Evolutionary conservation across 805 yeast genomes (phyloP).

Genomic region (Yamadazyma ubonensis): DNA sequence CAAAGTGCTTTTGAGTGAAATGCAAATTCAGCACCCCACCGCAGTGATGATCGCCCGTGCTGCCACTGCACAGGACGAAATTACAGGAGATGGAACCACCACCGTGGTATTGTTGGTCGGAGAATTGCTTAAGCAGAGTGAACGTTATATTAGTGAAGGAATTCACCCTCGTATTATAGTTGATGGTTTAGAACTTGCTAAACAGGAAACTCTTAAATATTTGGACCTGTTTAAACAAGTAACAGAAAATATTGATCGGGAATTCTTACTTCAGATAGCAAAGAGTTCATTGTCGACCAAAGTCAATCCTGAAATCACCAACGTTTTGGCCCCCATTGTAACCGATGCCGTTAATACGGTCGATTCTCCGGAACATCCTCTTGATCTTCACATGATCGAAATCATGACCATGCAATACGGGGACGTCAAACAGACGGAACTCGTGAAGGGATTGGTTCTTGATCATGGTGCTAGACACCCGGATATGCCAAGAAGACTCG

Average conservation of each 20-base stretch:
- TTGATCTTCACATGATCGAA: conserved; percentile 96
- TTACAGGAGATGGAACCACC: conserved; percentile 99
- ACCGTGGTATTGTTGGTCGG: conserved; percentile 94
- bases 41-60: conserved; percentile 76
- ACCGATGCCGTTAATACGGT: conserved; percentile 88
- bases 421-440: conserved; percentile 75
- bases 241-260: conserved; percentile 64
- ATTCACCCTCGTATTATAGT: conserved; percentile 92
- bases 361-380: conserved; percentile 46
- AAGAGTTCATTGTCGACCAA: conserved; percentile 86
- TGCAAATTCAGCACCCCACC: conserved; percentile 77
- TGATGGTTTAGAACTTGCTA: conserved; percentile 92
- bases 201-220: conserved; percentile 68
- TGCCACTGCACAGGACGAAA: conserved; percentile 97
- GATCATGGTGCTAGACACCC: conserved; percentile 99
- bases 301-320: conserved; percentile 72
- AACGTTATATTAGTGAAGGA: conserved; percentile 87
- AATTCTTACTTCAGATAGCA: conserved; percentile 87
- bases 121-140: conserved; percentile 91
- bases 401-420: conserved; percentile 98
- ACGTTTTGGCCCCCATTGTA: conserved; percentile 86
- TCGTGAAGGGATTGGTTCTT: conserved; percentile 85
- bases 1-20: conserved; percentile 85
- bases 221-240: conserved; percentile 62
- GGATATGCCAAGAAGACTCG: conserved; percentile 90